Percentiles rank a stretch among this genome's conserved stretches.
Evolutionary conservation across 2,329 filamentous ascomycete genomes (phyloP).

Genomic region (Monilinia polystroma): DNA sequence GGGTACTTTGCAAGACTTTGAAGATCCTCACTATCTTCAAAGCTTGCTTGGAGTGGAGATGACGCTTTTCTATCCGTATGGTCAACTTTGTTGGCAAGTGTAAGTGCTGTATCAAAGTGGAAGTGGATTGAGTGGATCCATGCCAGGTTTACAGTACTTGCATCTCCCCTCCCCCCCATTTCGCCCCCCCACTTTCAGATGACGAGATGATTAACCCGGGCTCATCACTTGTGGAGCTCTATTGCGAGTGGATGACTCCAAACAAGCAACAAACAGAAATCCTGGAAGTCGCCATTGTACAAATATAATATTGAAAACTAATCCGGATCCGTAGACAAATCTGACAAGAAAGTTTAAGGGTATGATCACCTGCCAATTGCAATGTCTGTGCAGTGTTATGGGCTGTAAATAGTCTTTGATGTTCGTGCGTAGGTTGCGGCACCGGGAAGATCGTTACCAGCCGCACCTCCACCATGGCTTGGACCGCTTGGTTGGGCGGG

Average conservation of each 20-base stretch:
- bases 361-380: conserved; percentile 7
- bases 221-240: conserved; percentile 5
- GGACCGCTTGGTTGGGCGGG: not conserved
- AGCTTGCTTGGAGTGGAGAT: not conserved
- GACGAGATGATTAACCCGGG: conserved; percentile 15
- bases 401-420: not conserved
- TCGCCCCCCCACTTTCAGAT: conserved; percentile 9
- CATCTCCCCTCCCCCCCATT: not conserved
- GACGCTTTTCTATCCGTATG: conserved; percentile 2
- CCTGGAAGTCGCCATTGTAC: not conserved
- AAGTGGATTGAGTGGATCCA: conserved; percentile 6
- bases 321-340: not conserved
- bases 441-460: conserved; percentile 14
- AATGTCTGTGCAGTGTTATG: conserved; percentile 12
- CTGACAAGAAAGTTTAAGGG: conserved; percentile 4
- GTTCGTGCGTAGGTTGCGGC: conserved; percentile 9
- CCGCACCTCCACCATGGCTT: not conserved
- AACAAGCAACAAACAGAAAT: not conserved
- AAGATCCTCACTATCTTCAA: not conserved
- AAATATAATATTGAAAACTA: not conserved
- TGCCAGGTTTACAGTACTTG: conserved; percentile 3
- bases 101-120: conserved; percentile 7
- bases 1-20: not conserved
- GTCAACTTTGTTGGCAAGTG: conserved; percentile 9
- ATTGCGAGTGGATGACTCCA: not conserved